Percentiles rank a stretch among this genome's conserved stretches.
Evolutionary conservation across 306 rosid species (phyloP).

Genomic region (Sophora flavescens): DNA sequence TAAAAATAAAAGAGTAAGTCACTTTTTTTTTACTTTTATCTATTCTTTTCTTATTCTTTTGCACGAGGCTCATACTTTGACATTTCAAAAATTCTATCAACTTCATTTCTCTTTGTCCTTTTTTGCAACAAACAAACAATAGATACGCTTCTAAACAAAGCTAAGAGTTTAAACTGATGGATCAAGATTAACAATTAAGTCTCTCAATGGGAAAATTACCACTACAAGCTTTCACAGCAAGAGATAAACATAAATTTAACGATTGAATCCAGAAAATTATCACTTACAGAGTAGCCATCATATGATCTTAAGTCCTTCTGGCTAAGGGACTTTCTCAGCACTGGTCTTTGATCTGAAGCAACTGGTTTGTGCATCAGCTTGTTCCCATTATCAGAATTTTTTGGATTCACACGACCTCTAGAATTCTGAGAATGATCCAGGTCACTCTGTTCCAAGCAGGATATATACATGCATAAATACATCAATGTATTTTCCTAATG

Average conservation of each 20-base stretch:
- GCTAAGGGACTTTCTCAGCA: constrained; percentile 76
- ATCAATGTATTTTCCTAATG: not conserved
- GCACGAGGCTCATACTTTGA: not conserved
- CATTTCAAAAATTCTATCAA: constrained; percentile 15
- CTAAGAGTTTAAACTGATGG: constrained; percentile 19
- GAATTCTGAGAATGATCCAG: constrained; percentile 69
- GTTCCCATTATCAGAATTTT: constrained; percentile 57
- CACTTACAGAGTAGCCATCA: constrained; percentile 93
- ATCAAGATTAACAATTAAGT: constrained; percentile 8
- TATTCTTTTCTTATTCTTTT: not conserved
- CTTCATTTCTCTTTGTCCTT: not conserved
- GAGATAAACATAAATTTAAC: constrained; percentile 23
- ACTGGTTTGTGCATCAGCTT: constrained; percentile 55
- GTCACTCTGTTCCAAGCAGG: constrained; percentile 76
- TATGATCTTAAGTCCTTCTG: constrained; percentile 76
- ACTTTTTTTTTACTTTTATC: constrained; percentile 10
- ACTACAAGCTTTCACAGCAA: constrained; percentile 11
- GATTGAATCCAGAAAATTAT: constrained; percentile 18
- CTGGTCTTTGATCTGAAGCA: constrained; percentile 68
- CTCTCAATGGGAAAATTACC: constrained; percentile 11
- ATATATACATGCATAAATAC: constrained; percentile 40
- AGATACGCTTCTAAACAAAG: constrained; percentile 13
- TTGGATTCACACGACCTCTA: constrained; percentile 53
- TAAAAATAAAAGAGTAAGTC: not conserved
- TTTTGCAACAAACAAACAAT: constrained; percentile 8